These are phyloP conservation scores for Verticillium dahliae DNA, from an alignment of 2,329 filamentous ascomycete species.

Conservation along the genomic window DNA sequence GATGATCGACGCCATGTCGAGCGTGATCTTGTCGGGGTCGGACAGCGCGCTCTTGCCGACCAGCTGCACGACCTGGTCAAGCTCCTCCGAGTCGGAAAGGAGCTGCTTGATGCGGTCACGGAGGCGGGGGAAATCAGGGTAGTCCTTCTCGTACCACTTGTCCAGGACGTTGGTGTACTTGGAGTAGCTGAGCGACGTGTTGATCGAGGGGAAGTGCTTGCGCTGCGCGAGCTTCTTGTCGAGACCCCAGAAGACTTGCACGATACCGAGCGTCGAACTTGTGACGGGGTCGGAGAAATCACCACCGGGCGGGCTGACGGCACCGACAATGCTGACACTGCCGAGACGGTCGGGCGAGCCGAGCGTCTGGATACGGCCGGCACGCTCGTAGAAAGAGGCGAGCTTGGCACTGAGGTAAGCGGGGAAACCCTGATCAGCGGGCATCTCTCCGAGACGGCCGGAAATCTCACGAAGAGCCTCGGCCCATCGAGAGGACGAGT, in stretches of 20 bases:
- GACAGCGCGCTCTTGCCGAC: constrained; percentile 96
- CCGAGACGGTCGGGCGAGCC: constrained; percentile 85
- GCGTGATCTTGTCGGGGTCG: constrained; percentile 95
- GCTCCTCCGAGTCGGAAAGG: constrained; percentile 88
- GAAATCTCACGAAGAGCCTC: constrained; percentile 98
- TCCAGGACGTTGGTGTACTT: constrained; percentile 90
- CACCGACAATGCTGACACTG: constrained; percentile 95
- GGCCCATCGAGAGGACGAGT: constrained; percentile 96
- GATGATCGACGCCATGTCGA: constrained; percentile 83
- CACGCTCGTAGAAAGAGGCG: constrained; percentile 98
- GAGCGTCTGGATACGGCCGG: constrained; percentile 76
- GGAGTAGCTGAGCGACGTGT: constrained; percentile 89
- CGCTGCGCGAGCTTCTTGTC: constrained; percentile 99
- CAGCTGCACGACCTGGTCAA: constrained; percentile 97
- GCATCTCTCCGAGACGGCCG: constrained; percentile 98
- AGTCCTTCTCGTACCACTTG: constrained; percentile 89
- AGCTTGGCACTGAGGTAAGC: constrained; percentile 95
- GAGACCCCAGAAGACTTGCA: constrained; percentile 99
- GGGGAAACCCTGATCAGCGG: constrained; percentile 98
- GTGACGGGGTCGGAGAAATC: constrained; percentile 99
- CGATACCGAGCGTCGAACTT: constrained; percentile 86
- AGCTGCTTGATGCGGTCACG: constrained; percentile 92
- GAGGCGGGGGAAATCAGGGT: constrained; percentile 87
- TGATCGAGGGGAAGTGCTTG: constrained; percentile 99
- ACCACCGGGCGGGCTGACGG: constrained; percentile 94